Evolutionary conservation across 345 rosid species (phyloP).

Genomic region (Barbarea vulgaris): DNA sequence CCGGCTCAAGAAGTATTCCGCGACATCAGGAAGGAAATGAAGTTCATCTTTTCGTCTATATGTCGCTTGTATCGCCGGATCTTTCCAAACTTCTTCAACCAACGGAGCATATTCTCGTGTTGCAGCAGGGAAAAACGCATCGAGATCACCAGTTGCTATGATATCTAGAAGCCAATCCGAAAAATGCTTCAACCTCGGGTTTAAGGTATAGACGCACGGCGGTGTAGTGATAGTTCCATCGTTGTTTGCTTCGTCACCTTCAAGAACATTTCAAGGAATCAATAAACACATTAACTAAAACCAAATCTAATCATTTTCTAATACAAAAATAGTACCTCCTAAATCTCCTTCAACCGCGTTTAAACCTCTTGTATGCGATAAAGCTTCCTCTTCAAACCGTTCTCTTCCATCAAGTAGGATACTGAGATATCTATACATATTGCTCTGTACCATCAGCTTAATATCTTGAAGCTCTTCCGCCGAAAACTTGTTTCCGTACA

Average conservation of each 20-base stretch:
- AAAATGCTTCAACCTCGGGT: conserved; percentile 92
- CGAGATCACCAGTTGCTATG: conserved; percentile 97
- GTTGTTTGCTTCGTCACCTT: conserved; percentile 54
- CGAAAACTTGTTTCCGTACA: conserved; percentile 84
- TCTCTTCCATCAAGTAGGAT: conserved; percentile 94
- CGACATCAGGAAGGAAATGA: conserved; percentile 94
- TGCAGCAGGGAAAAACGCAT: conserved; percentile 98
- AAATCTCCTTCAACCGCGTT: conserved; percentile 49
- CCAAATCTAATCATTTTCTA: not conserved
- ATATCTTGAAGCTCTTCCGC: conserved; percentile 82
- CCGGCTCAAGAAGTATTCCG: conserved; percentile 90
- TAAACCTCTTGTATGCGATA: conserved; percentile 49
- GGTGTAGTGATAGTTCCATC: conserved; percentile 40
- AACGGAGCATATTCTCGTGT: conserved; percentile 98
- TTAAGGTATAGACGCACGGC: conserved; percentile 71
- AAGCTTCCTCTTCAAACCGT: conserved; percentile 92
- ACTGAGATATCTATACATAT: conserved; percentile 92
- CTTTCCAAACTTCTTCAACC: conserved; percentile 98
- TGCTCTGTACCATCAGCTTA: conserved; percentile 97
- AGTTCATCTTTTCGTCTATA: conserved; percentile 90
- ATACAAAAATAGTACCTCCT: conserved; percentile 48
- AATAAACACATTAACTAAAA: not conserved
- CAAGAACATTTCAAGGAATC: conserved; percentile 25
- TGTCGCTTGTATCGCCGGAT: conserved; percentile 93
- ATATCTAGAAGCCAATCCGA: conserved; percentile 99